phyloP scores from a whole-genome alignment of 2,329 filamentous ascomycete species.

The Alternaria sp. region DNA sequence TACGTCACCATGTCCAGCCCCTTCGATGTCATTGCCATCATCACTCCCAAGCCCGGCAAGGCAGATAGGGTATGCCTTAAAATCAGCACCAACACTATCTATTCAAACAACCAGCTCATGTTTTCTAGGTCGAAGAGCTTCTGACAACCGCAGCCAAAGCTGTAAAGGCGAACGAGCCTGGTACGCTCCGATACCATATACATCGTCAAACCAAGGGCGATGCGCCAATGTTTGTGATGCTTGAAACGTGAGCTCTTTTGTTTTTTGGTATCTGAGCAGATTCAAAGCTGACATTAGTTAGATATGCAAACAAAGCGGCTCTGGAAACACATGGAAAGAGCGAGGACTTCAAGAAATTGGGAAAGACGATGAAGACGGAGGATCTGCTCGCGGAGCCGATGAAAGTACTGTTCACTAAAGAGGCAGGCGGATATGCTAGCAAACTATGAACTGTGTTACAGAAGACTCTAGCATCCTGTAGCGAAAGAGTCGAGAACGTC shows the following conservation, averaged over 20 bases:
- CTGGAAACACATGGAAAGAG: slow-evolving; percentile 37
- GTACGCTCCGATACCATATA: slow-evolving; percentile 44
- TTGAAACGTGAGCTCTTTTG: slow-evolving; percentile 40
- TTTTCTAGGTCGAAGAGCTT: slow-evolving; percentile 41
- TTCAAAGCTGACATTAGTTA: slow-evolving; percentile 1
- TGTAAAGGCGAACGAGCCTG: slow-evolving; percentile 46
- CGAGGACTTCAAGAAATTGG: slow-evolving; percentile 33
- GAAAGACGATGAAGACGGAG: slow-evolving; percentile 36
- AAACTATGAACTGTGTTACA: slow-evolving; percentile 1
- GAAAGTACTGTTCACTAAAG: slow-evolving; percentile 40
- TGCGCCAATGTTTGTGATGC: slow-evolving; percentile 38
- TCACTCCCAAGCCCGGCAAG: slow-evolving; percentile 43
- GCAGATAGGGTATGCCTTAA: slow-evolving; percentile 36
- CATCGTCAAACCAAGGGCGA: slow-evolving; percentile 41
- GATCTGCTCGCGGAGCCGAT: slow-evolving; percentile 41
- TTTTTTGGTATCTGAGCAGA: too few species aligned
- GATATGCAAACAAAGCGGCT: slow-evolving; percentile 43
- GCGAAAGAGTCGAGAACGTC: too few species aligned
- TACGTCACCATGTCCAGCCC: slow-evolving; percentile 25
- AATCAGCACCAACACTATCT: background rate
- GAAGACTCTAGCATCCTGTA: too few species aligned
- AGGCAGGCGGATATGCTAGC: slow-evolving; percentile 37
- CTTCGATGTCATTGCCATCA: slow-evolving; percentile 43
- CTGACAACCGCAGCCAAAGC: slow-evolving; percentile 31
- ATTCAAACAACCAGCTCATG: background rate